These are phyloP conservation scores for Luffa aegyptiaca DNA, from an alignment of 306 rosid genomes.

Conservation along the genomic window DNA sequence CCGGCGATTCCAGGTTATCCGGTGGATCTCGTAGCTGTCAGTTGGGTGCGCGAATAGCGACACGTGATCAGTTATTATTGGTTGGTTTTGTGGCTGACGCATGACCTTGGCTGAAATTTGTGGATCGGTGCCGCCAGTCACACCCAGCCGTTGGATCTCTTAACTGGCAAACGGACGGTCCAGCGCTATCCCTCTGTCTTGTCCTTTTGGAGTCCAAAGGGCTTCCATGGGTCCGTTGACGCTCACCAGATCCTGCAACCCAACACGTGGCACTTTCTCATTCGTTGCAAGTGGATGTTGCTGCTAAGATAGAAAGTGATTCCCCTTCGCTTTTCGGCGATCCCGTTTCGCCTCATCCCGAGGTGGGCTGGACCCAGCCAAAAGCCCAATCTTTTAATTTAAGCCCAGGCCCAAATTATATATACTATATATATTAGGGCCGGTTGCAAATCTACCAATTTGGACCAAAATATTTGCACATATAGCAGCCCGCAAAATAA, in stretches of 20 bases:
- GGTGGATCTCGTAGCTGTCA: slow-evolving; percentile 18
- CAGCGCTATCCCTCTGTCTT: not conserved
- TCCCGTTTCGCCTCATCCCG: not conserved
- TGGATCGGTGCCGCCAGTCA: slow-evolving; percentile 10
- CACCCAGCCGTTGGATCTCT: slow-evolving; percentile 41
- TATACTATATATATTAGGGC: too few relatives aligned
- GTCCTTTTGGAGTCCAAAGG: slow-evolving; percentile 12
- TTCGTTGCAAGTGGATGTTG: not conserved
- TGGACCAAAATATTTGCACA: too few relatives aligned
- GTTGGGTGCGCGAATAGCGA: slow-evolving; percentile 13
- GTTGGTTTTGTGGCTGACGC: slow-evolving; percentile 7
- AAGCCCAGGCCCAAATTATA: not conserved
- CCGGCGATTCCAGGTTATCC: slow-evolving; percentile 42
- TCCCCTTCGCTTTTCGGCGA: not conserved
- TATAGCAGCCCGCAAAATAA: too few relatives aligned
- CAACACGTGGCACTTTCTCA: not conserved
- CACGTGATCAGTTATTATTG: slow-evolving; percentile 29
- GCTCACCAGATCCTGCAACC: not conserved
- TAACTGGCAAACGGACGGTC: slow-evolving; percentile 14
- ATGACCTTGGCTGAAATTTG: slow-evolving; percentile 12
- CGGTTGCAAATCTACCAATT: too few relatives aligned
- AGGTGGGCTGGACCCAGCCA: not conserved
- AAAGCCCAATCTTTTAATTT: not conserved
- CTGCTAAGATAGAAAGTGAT: not conserved
- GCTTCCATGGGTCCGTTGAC: slow-evolving; percentile 5